Base-by-base conservation (phyloP, 176 grass and related monocot genomes). In the Zoysia japonica region DNA sequence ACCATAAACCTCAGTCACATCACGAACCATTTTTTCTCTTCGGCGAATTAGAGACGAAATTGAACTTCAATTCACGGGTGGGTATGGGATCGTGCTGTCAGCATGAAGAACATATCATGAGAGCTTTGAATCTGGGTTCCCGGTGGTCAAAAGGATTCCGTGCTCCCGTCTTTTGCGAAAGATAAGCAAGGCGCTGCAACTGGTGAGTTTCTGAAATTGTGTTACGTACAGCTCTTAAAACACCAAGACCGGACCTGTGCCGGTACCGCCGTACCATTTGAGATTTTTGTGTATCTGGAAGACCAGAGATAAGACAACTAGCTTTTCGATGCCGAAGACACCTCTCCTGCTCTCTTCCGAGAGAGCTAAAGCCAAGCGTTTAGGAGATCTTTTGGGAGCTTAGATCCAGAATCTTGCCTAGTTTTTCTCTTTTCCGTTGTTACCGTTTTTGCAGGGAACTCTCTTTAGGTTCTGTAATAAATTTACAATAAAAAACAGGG, bases 181-280 rank as follows among this genome's bases (percentile, higher is more conserved):
- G 17, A 19, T 37, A 47, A 35, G 2, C 3, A 48, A 3, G 7
- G 28, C 48, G 68, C 67, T 60, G 66, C 52, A 10, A 80, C 40
- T 35, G 28, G 28, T 45, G 62, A 63, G 42, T 77, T 69, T 84
- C 45, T 28, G 68, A 28, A 28, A 28, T 28, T 28, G 28, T 28
- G 28, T 28, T 28, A 28, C 0, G 28, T 28, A 28, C 28, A 28
- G 28, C 0, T 28, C 10, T 50, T 49, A 17, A 61, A 77, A 35
- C 35, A 36, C 62, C 45, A 44, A 51, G 54, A 15, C 55, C 65
- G 67, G 67, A 84, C 57, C 67, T 50, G 46, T 62, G 65, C 77
- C 69, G 12, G 65, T 60, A 51, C 73, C 37, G 62, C 15, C 13
- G 72, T 68, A 19, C 54, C 46, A 61, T 35, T 69, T 43, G 9